Evolutionary conservation across 345 rosid genomes (phyloP).

Genomic region (Populus nigra): DNA sequence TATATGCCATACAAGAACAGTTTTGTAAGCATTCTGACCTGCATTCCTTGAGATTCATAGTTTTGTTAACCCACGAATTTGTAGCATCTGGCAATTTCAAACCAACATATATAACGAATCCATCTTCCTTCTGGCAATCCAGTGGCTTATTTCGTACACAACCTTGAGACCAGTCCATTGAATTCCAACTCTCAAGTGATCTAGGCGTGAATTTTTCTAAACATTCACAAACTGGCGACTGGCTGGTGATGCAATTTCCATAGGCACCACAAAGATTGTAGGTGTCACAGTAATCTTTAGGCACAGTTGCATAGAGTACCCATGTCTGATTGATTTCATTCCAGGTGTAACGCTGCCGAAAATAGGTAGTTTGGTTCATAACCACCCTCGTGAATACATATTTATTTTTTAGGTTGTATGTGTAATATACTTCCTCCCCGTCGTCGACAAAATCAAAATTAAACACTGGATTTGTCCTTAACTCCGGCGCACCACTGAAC

Average conservation of each 20-base stretch:
- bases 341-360: background rate
- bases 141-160: constrained; percentile 9
- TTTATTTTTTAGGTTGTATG: background rate
- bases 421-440: constrained; percentile 4
- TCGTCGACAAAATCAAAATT: background rate
- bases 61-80: constrained; percentile 1
- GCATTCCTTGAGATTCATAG: constrained; percentile 12
- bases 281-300: constrained; percentile 5
- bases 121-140: constrained; percentile 7
- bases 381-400: background rate
- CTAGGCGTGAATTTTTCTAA: constrained; percentile 14
- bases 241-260: background rate
- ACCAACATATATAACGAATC: background rate
- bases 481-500: background rate
- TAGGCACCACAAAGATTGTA: constrained; percentile 10
- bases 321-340: background rate
- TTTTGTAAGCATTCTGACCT: constrained; percentile 8
- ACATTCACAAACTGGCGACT: constrained; percentile 8
- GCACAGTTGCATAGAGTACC: background rate
- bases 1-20: constrained; percentile 18
- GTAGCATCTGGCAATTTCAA: constrained; percentile 20
- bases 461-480: background rate
- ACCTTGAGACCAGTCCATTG: constrained; percentile 13
- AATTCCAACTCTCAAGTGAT: background rate
- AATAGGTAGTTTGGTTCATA: background rate